Conservation (phyloP, 768 basidiomycete genomes). For the Xanthoconium purpureum region DNA sequence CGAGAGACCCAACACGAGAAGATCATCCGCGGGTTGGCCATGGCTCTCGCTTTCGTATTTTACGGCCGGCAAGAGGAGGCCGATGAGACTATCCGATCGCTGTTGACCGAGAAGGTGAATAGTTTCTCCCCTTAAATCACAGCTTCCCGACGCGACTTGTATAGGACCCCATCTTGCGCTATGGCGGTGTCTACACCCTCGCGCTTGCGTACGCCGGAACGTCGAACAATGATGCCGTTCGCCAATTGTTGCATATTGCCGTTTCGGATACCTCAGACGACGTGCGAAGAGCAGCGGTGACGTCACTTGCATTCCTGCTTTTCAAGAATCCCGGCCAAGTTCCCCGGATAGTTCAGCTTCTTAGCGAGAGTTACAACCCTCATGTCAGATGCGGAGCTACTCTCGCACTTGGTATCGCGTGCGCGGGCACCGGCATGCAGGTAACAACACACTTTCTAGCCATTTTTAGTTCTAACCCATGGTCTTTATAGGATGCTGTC, state of each 20-base stretch:
- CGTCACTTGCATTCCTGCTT: conserved; percentile 90
- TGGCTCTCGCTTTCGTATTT: conserved; percentile 89
- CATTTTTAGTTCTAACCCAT: background rate
- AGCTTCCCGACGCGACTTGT: conserved; percentile 8
- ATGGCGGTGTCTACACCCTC: conserved; percentile 95
- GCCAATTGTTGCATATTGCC: conserved; percentile 89
- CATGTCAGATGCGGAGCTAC: conserved; percentile 98
- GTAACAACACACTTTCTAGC: conserved; percentile 38
- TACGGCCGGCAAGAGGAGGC: conserved; percentile 94
- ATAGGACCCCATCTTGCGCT: conserved; percentile 94
- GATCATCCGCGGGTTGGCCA: conserved; percentile 92
- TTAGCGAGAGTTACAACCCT: conserved; percentile 98
- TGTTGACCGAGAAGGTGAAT: conserved; percentile 83
- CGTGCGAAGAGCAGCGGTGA: conserved; percentile 94
- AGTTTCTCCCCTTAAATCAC: background rate
- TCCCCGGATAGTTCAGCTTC: conserved; percentile 91
- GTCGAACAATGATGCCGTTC: conserved; percentile 89
- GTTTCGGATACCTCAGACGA: conserved; percentile 99
- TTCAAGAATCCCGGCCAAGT: conserved; percentile 98
- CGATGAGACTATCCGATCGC: conserved; percentile 70
- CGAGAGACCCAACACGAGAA: conserved; percentile 99
- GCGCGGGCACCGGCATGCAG: conserved; percentile 94
- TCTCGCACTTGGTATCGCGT: conserved; percentile 93
- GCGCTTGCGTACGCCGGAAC: conserved; percentile 97
- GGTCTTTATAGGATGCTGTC: conserved; percentile 72